These are phyloP conservation scores for Apiospora pterosperma DNA, from an alignment of 2,329 filamentous ascomycete species.

Conservation along the genomic window DNA sequence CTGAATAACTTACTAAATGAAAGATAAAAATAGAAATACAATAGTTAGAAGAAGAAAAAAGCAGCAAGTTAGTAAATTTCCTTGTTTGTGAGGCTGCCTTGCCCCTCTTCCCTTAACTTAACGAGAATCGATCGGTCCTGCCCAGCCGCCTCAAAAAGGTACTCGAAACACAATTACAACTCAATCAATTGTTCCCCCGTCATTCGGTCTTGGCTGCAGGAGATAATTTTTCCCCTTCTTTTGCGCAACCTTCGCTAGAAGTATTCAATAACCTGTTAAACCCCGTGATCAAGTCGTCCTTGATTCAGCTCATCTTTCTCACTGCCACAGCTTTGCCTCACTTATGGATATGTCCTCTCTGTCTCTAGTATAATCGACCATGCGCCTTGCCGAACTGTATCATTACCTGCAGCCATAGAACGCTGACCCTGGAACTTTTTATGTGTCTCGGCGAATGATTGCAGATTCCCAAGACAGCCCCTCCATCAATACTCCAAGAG, in stretches of 20 bases:
- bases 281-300: not conserved
- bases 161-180: not conserved
- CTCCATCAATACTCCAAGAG: not conserved
- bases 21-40: no score
- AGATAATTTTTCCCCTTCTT: not conserved
- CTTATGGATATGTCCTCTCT: not conserved
- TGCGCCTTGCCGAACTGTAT: constrained; percentile 5
- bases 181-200: not conserved
- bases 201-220: constrained; percentile 1
- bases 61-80: no score
- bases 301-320: not conserved
- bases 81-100: not conserved
- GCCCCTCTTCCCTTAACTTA: not conserved
- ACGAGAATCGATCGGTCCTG: not conserved
- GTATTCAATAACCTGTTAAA: not conserved
- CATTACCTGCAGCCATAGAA: constrained; percentile 7
- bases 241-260: not conserved
- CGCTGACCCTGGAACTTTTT: not conserved
- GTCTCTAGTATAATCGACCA: constrained; percentile 3
- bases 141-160: not conserved
- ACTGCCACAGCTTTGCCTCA: not conserved
- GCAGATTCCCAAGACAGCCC: not conserved
- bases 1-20: not conserved
- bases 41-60: no score
- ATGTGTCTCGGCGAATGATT: not conserved